A percentile compares a stretch with the other conserved stretches of the same genome.
phyloP scores from a whole-genome alignment of 2,329 filamentous ascomycete genomes.

The Xylaria sp. region DNA sequence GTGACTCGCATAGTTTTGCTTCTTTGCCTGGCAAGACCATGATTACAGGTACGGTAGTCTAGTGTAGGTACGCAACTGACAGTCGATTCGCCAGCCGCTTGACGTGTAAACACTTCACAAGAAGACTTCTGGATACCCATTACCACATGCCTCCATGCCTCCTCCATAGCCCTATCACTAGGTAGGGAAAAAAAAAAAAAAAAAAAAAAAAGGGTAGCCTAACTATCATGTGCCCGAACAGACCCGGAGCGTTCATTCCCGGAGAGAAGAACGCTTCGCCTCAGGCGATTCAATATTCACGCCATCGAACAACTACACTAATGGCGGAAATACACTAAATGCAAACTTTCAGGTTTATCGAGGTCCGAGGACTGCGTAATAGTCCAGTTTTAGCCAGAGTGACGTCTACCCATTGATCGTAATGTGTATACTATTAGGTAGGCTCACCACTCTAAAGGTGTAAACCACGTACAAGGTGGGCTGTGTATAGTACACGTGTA shows the following conservation, averaged over 20 bases:
- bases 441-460: neutral
- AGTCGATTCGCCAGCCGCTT: slow-evolving; percentile 39
- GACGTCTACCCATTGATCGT: neutral
- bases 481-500: neutral
- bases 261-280: neutral
- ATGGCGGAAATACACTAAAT: neutral
- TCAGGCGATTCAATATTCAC: neutral
- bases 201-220: no score
- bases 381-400: neutral
- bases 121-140: neutral
- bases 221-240: no score
- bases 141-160: no score
- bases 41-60: neutral
- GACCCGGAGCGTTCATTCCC: neutral
- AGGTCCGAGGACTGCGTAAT: slow-evolving; percentile 3
- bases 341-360: neutral
- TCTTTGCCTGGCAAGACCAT: slow-evolving; percentile 36
- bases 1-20: slow-evolving; percentile 50
- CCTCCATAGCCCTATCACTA: neutral
- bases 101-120: slow-evolving; percentile 31
- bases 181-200: no score
- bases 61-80: neutral
- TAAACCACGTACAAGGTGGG: neutral
- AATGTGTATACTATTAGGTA: slow-evolving; percentile 5
- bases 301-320: slow-evolving; percentile 1